Percentiles rank a stretch among this genome's conserved stretches.
Conservation (phyloP, 495 filamentous ascomycete genomes). For the Annulohypoxylon bovei region DNA sequence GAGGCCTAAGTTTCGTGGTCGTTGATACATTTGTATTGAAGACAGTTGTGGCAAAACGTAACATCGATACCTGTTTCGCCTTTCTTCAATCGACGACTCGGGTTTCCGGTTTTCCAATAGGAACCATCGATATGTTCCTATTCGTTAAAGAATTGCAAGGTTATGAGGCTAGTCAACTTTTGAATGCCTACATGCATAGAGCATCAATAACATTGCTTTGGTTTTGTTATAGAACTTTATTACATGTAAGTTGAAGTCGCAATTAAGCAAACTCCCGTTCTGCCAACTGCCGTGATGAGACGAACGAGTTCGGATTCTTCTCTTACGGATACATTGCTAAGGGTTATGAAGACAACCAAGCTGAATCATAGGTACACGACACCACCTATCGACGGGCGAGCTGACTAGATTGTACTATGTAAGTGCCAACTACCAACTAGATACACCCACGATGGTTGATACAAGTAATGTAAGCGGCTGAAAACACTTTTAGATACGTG, state of each 20-base stretch:
- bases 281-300: background rate
- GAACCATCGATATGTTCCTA: background rate
- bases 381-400: background rate
- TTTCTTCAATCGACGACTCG: background rate
- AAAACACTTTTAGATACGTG: slow-evolving; percentile 18
- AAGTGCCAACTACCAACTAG: background rate
- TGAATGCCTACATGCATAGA: background rate
- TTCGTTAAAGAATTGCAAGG: background rate
- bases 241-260: background rate
- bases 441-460: background rate
- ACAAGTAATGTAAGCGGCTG: slow-evolving; percentile 20
- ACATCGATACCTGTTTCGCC: slow-evolving; percentile 9
- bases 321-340: background rate
- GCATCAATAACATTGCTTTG: background rate
- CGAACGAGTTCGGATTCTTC: background rate
- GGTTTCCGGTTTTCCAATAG: background rate
- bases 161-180: background rate
- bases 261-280: background rate
- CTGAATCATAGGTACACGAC: background rate
- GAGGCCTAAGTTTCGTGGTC: slow-evolving; percentile 18
- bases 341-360: background rate
- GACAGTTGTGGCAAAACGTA: slow-evolving; percentile 22
- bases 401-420: slow-evolving; percentile 3
- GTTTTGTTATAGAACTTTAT: background rate
- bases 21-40: slow-evolving; percentile 22